phyloP scores from a whole-genome alignment of 78 protist genomes.

The Speleostelium caveatum region DNA sequence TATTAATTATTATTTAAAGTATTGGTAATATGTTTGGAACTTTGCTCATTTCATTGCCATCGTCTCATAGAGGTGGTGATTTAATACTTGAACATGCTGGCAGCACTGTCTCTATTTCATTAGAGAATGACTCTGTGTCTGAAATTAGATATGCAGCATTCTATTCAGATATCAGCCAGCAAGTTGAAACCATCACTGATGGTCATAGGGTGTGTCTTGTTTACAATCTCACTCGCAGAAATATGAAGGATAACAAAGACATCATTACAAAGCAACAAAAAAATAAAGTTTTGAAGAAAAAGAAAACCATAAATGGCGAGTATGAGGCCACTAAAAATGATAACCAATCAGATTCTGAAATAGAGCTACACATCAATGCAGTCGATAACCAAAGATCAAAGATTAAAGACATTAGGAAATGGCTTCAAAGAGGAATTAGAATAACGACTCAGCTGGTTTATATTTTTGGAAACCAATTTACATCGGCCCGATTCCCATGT shows the following conservation, averaged over 20 bases:
- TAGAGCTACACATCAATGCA: too few relatives aligned
- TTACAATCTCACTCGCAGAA: slow-evolving; percentile 8
- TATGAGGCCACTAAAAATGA: too few relatives aligned
- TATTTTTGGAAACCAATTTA: too few relatives aligned
- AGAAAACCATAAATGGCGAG: background rate
- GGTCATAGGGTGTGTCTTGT: slow-evolving; percentile 34
- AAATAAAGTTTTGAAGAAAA: too few relatives aligned
- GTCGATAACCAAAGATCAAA: too few relatives aligned
- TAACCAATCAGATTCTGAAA: too few relatives aligned
- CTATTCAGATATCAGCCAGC: slow-evolving; percentile 15
- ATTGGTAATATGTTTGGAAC: too few relatives aligned
- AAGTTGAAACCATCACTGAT: slow-evolving; percentile 16
- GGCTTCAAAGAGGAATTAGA: too few relatives aligned
- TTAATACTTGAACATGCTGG: slow-evolving; percentile 1
- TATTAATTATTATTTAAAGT: too few relatives aligned
- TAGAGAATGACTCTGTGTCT: slow-evolving; percentile 13
- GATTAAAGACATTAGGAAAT: too few relatives aligned
- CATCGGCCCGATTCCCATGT: too few relatives aligned
- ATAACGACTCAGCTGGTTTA: too few relatives aligned
- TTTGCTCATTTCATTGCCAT: slow-evolving; percentile 12
- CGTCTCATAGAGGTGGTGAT: slow-evolving; percentile 35
- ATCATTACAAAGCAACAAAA: background rate
- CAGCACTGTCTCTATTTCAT: background rate
- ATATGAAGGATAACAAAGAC: background rate
- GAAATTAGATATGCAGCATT: slow-evolving; percentile 15